phyloP scores from a whole-genome alignment of 768 basidiomycete genomes.

The Termitomyces sp. region DNA sequence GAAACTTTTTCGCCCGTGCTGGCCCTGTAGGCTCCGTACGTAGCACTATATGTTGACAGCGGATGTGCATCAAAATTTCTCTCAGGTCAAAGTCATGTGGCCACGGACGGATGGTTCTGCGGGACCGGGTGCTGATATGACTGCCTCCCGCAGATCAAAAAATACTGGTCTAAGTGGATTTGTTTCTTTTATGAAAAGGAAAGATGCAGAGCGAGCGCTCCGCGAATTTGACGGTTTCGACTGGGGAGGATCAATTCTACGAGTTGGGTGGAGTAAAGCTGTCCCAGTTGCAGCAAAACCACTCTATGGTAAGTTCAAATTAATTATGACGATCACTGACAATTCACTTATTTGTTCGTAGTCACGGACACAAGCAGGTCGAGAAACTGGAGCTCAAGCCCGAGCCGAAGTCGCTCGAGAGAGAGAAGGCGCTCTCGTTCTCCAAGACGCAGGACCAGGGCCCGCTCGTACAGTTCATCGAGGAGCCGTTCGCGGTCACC shows the following conservation, averaged over 20 bases:
- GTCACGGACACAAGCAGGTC: constrained; percentile 14
- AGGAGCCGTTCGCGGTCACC: constrained; percentile 41
- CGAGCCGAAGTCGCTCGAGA: constrained; percentile 33
- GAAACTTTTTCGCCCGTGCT: constrained; percentile 83
- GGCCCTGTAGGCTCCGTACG: constrained; percentile 90
- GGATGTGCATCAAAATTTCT: not conserved
- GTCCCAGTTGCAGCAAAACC: constrained; percentile 78
- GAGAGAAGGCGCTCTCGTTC: constrained; percentile 36
- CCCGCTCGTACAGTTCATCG: constrained; percentile 46
- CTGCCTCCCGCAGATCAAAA: constrained; percentile 61
- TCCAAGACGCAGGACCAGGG: constrained; percentile 30
- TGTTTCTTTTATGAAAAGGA: constrained; percentile 92
- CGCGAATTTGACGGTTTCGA: constrained; percentile 90
- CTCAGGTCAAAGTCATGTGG: constrained; percentile 96
- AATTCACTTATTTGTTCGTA: not conserved
- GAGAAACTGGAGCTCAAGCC: constrained; percentile 8
- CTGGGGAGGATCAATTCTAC: constrained; percentile 85
- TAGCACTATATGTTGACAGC: constrained; percentile 11
- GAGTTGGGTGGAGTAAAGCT: constrained; percentile 97
- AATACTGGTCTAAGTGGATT: constrained; percentile 87
- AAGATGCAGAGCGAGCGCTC: constrained; percentile 84
- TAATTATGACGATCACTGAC: not conserved
- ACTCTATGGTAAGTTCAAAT: constrained; percentile 61
- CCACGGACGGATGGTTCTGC: constrained; percentile 72
- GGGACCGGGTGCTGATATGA: constrained; percentile 75